Evolutionary conservation across 371 early-diverging fungal species (phyloP), one percentile per base, ranked within the genome.

Genomic region (Lichtheimia ornata): DNA sequence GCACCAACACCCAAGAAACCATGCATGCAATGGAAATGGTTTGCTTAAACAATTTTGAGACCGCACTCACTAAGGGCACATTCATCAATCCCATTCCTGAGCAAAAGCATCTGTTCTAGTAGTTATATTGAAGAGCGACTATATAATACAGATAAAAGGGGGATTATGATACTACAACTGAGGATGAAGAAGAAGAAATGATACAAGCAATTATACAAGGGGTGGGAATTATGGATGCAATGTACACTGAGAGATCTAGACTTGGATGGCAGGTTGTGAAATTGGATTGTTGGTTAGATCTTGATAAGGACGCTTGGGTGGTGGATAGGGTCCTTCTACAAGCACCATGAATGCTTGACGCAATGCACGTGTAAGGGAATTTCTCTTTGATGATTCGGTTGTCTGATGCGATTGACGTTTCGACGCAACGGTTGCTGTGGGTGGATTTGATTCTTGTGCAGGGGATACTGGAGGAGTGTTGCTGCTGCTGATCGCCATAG

Each of bases 21-120:
- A 72, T 68, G 55, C 61, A 75, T 40, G 73, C 73, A 20, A 81
- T 81, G 81, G 81, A 81, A 52, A 60, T 69, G 11, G 45, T 81
- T 40, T 72, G 66, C 0, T 56, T 81, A 17, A 68, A 72, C 27
- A 81, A 81, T 28, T 22, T 77, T 18, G 61, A 67, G 7, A 63
- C 74, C 40, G 72, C 74, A 18, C 50, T 81, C 20, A 65, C 62
- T 7, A 40, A 66, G 1, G 52, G 66, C 20, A 72, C 63, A 2
- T 51, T 81, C 11, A 25, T 81, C 4, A 81, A 70, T 1, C 77
- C 76, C 44, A 72, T 81, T 24, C 69, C 72, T 56, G 81, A 81
- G 56, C 81, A 81, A 22, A 66, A 62, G 41, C 57, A 69, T 14
- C 69, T 64, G 12, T 71, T 74, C 18, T n/a, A 62, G 28, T 40